Conservation (phyloP, 2,329 filamentous ascomycete genomes). For the Malbranchea cinnamomea region DNA sequence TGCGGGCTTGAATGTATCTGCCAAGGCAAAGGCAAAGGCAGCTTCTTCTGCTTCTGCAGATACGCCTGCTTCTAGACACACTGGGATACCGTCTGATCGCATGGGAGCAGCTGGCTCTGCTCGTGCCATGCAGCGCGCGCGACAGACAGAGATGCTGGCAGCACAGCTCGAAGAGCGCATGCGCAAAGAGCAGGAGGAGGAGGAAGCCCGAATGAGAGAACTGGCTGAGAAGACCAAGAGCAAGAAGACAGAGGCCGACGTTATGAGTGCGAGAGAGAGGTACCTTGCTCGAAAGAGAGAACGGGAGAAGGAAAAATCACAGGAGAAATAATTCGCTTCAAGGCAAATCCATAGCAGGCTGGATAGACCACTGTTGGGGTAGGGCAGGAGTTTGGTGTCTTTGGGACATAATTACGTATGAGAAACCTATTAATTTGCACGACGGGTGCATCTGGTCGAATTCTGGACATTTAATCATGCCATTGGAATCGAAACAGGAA, state of each 20-base stretch:
- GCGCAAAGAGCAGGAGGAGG: constrained; percentile 42
- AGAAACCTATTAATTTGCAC: no score
- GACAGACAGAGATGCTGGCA: constrained; percentile 47
- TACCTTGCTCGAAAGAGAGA: constrained; percentile 47
- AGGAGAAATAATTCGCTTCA: constrained; percentile 14
- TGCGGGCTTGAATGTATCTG: constrained; percentile 46
- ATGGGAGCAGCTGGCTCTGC: constrained; percentile 21
- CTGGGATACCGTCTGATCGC: constrained; percentile 10
- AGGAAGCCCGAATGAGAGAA: constrained; percentile 38
- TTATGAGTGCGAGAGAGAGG: constrained; percentile 45
- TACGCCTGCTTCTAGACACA: constrained; percentile 10
- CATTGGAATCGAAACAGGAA: no score
- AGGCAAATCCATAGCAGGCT: no score
- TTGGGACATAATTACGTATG: not conserved
- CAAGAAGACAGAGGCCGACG: constrained; percentile 41
- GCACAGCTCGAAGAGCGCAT: constrained; percentile 42
- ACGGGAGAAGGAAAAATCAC: constrained; percentile 24
- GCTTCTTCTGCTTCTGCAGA: constrained; percentile 9
- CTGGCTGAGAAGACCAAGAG: constrained; percentile 43
- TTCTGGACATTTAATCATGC: no score
- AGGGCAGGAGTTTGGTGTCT: not conserved
- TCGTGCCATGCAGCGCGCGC: constrained; percentile 32
- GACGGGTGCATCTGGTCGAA: no score
- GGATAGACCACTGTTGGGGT: not conserved
- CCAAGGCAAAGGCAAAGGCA: constrained; percentile 33